These are phyloP conservation scores for Casuarina equisetifolia DNA, from an alignment of 306 rosid genomes.

Conservation along the genomic window DNA sequence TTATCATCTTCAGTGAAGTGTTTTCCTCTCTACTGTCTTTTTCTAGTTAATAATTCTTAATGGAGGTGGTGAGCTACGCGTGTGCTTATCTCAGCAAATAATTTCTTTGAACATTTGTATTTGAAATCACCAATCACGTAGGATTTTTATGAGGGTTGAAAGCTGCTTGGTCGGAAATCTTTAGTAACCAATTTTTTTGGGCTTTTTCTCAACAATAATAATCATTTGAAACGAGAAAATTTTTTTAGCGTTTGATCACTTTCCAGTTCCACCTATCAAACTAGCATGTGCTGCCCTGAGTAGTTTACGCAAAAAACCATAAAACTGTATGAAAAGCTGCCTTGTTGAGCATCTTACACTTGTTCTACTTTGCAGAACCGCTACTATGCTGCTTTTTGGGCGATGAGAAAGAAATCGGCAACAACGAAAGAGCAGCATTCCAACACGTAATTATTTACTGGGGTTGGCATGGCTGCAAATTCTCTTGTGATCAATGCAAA, in stretches of 20 bases:
- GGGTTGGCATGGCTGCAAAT: conserved; percentile 6
- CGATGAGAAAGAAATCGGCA: conserved; percentile 65
- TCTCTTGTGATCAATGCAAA: not conserved
- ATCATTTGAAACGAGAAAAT: not conserved
- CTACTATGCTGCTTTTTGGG: conserved; percentile 87
- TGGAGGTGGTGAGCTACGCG: not conserved
- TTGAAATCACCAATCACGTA: not conserved
- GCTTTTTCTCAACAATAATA: not conserved
- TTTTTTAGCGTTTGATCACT: no score
- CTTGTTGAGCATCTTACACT: conserved; percentile 18
- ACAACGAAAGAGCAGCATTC: conserved; percentile 16
- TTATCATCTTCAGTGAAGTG: not conserved
- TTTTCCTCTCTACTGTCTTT: not conserved
- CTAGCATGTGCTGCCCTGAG: no score
- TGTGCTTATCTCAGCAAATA: not conserved
- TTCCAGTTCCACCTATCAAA: no score
- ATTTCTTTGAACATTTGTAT: not conserved
- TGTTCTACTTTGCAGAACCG: conserved; percentile 65
- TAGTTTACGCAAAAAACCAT: no score
- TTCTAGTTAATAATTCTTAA: not conserved
- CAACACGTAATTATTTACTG: not conserved
- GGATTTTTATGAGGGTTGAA: not conserved
- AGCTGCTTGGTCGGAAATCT: not conserved
- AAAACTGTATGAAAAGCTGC: not conserved
- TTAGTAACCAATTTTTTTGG: not conserved